These are phyloP conservation scores for Fusarium pseudocircinatum DNA, from an alignment of 2,329 filamentous ascomycete species.

Conservation along the genomic window DNA sequence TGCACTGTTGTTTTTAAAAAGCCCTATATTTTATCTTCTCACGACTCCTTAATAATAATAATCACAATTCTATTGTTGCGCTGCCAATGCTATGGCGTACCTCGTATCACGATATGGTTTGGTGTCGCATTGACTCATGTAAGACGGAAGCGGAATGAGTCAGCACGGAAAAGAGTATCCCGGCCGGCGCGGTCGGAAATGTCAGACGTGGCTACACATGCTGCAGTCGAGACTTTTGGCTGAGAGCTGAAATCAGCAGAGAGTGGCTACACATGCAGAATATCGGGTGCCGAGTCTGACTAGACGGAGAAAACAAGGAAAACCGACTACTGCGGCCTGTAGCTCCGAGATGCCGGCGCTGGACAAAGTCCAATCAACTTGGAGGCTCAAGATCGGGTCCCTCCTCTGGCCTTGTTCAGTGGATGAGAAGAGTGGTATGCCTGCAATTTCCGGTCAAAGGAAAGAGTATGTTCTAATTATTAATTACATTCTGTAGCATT, in stretches of 20 bases:
- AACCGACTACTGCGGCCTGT: neutral
- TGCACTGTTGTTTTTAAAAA: neutral
- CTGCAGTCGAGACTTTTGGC: neutral
- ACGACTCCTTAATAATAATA: neutral
- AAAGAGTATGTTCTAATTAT: fast-evolving
- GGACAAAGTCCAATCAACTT: fast-evolving
- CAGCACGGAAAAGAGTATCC: neutral
- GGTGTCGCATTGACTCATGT: neutral
- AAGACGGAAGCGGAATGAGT: neutral
- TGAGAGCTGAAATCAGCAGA: neutral
- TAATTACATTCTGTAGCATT: fast-evolving
- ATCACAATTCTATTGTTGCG: fast-evolving
- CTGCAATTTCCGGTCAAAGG: no score
- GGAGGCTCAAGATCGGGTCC: neutral
- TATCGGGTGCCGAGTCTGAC: neutral
- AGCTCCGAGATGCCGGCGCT: neutral
- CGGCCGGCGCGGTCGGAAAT: neutral
- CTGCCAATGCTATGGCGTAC: neutral
- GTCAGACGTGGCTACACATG: neutral
- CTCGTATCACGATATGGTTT: neutral
- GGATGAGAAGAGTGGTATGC: no score
- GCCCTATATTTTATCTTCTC: neutral
- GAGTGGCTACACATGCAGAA: neutral
- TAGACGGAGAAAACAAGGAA: neutral
- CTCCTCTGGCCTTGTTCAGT: no score